A percentile compares a stretch with the other conserved stretches of the same genome.
Evolutionary conservation across 148 eudicot species (phyloP).

Genomic region (Camellia sinensis): DNA sequence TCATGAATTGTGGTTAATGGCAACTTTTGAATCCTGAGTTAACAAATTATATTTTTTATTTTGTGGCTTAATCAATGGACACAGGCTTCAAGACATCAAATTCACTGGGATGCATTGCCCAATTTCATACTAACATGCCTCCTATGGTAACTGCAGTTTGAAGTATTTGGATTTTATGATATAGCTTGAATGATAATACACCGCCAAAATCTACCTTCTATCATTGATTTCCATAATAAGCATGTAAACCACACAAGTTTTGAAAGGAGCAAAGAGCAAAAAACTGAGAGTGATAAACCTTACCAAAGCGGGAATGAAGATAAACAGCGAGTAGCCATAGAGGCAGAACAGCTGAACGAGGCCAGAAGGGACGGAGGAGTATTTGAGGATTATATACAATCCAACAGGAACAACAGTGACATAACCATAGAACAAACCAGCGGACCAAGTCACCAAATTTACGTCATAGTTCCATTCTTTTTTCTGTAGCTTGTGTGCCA

Average conservation of each 20-base stretch:
- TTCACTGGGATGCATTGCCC: no score
- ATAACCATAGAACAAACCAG: conserved; percentile 95
- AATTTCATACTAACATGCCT: background rate
- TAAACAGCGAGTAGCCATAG: conserved; percentile 81
- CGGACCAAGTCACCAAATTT: conserved; percentile 92
- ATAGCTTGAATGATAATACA: background rate
- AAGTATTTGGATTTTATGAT: background rate
- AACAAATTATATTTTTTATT: no score
- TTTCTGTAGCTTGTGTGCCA: conserved; percentile 79
- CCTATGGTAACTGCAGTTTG: background rate
- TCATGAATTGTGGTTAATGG: no score
- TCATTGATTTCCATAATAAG: background rate
- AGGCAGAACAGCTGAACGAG: conserved; percentile 89
- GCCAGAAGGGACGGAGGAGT: conserved; percentile 96
- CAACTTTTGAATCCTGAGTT: no score
- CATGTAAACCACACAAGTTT: background rate
- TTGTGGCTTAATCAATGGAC: no score
- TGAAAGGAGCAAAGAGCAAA: background rate
- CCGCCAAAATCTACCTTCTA: background rate
- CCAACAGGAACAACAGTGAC: conserved; percentile 75
- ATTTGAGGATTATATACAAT: conserved; percentile 79
- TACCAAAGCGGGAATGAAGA: conserved; percentile 94
- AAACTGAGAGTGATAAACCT: conserved; percentile 21
- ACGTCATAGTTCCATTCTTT: conserved; percentile 92
- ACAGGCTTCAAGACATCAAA: background rate